Evolutionary conservation across 2,329 filamentous ascomycete species (phyloP), one percentile per base, ranked within the genome.

Genomic region (Tolypocladium inflatum): DNA sequence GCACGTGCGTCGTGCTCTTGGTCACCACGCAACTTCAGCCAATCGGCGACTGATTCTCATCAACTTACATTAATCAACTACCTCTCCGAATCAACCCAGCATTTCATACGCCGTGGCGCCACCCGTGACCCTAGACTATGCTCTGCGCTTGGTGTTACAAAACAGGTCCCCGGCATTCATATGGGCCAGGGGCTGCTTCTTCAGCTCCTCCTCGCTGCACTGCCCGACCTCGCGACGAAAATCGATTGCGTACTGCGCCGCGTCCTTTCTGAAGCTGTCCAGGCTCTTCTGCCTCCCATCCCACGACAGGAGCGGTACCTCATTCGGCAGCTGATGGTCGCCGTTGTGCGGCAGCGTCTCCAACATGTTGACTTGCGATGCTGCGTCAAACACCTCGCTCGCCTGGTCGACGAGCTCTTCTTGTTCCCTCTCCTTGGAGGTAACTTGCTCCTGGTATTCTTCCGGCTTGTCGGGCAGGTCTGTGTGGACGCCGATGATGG

Each of bases 401-500:
- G 65, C 70, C 45, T 73, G 71, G n/a, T 70, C 65, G 11, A 66
- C 61, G 15, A 65, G 62, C 21, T 62, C 59, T 37, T 63, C 54
- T 19, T 67, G 54, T n/a, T 67, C 63, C 15, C 63, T 63, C 2
- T 54, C 51, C 23, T 41, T 42, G 8, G 57, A 35, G 4, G 37
- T 10, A 10, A 23, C 39, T 17, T 64, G 65, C 1, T 65, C 64
- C 10, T 71, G 64, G 60, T 82, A 85, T 65, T 87, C 92, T 70
- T 96, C 91, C 0, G 91, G 91, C 2, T 79, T 68, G 43, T 83
- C 81, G 59, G 84, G 85, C 6, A 95, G 74, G 63, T 97, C 92
- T 60, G 81, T 84, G 70, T 97, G 92, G 0, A 93, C 76, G 0
- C 85, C 88, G n/a, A 85, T 84, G 15, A 96, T 74, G 5, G 82